Evolutionary conservation across 345 rosid species (phyloP).

Genomic region (Brassica incana): DNA sequence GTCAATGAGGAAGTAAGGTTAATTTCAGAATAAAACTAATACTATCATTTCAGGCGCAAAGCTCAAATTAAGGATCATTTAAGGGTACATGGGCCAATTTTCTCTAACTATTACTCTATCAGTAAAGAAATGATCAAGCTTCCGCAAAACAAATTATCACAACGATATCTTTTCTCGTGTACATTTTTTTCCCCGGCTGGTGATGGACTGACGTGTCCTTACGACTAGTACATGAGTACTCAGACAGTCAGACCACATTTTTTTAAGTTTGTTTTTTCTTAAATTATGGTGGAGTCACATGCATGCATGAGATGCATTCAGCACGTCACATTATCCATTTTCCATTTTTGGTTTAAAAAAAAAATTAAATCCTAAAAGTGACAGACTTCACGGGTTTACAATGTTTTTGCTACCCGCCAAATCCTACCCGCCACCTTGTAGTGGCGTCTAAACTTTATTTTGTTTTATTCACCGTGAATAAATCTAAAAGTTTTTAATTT

Average conservation of each 20-base stretch:
- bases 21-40: no score
- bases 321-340: conserved; percentile 34
- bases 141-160: background rate
- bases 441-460: conserved; percentile 19
- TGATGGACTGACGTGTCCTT: conserved; percentile 12
- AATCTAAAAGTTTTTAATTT: background rate
- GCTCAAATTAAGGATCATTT: no score
- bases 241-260: background rate
- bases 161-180: background rate
- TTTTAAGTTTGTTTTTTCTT: background rate
- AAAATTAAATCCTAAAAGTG: conserved; percentile 5
- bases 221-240: conserved; percentile 2
- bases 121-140: no score
- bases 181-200: background rate
- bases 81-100: no score
- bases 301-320: conserved; percentile 32
- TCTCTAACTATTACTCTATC: no score
- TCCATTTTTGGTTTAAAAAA: background rate
- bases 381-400: conserved; percentile 37
- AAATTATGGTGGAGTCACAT: conserved; percentile 31
- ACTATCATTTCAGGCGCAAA: no score
- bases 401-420: conserved; percentile 33
- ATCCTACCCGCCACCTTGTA: conserved; percentile 20
- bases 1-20: no score
- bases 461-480: conserved; percentile 6